These are phyloP conservation scores for Fusarium sp. DNA, from an alignment of 2,329 filamentous ascomycete species.

Conservation along the genomic window DNA sequence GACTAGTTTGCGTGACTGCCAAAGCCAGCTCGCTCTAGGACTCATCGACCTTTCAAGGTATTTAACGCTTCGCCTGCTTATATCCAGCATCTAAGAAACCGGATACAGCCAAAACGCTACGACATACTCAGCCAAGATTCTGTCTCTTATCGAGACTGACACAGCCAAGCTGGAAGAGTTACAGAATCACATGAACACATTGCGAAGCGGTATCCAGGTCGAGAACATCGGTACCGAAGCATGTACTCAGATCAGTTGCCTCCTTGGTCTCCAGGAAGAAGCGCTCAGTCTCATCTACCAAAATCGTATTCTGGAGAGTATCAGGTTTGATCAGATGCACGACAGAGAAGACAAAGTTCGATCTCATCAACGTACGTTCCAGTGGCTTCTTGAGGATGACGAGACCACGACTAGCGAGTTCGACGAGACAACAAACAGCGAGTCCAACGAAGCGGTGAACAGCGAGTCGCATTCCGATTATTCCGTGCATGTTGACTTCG, in stretches of 20 bases:
- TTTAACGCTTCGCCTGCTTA: too few species aligned
- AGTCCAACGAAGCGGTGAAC: too few species aligned
- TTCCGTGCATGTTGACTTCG: too few species aligned
- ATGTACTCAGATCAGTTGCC: neutral
- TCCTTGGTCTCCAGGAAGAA: neutral
- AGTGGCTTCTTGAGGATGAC: neutral
- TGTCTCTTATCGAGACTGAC: neutral
- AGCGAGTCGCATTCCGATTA: too few species aligned
- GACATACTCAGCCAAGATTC: neutral
- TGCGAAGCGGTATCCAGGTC: neutral
- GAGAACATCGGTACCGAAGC: neutral
- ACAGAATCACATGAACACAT: neutral
- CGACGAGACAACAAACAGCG: too few species aligned
- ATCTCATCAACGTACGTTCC: neutral
- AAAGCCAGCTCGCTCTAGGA: neutral
- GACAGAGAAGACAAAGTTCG: neutral
- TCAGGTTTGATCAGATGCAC: neutral
- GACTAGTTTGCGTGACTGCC: neutral
- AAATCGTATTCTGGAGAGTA: neutral
- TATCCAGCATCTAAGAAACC: neutral
- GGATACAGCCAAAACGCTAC: neutral
- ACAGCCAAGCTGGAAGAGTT: neutral
- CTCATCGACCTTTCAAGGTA: neutral
- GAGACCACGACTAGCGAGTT: too few species aligned
- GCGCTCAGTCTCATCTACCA: neutral